A percentile compares a stretch with the other conserved stretches of the same genome.
These are phyloP conservation scores for Yamadazyma akitaensis DNA, from an alignment of 805 yeast species.

Conservation along the genomic window DNA sequence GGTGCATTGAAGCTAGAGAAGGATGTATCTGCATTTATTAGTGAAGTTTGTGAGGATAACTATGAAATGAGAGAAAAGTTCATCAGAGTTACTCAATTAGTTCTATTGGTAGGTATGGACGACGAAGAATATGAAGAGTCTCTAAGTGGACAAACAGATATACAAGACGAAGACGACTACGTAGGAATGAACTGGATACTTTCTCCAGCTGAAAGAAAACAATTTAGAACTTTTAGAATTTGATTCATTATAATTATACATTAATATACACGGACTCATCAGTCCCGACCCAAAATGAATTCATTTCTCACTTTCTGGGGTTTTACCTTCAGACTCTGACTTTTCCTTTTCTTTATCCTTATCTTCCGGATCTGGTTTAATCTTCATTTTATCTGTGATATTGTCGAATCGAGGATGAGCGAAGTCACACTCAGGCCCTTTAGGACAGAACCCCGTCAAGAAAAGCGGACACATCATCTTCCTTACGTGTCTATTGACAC, in stretches of 20 bases:
- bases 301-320: neutral
- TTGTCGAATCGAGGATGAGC: conserved; percentile 80
- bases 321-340: conserved; percentile 1
- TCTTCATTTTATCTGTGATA: conserved; percentile 38
- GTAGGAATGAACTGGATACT: conserved; percentile 62
- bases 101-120: conserved; percentile 78
- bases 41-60: conserved; percentile 66
- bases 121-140: conserved; percentile 51
- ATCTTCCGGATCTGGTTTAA: conserved; percentile 40
- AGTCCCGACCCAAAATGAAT: neutral
- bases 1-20: conserved; percentile 84
- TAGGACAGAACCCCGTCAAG: conserved; percentile 89
- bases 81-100: conserved; percentile 77
- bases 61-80: conserved; percentile 78
- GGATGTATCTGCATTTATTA: conserved; percentile 71
- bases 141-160: conserved; percentile 8
- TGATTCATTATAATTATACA: conserved; percentile 16
- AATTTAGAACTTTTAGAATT: conserved; percentile 56
- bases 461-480: conserved; percentile 74
- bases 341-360: conserved; percentile 17
- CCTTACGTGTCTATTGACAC: conserved; percentile 77
- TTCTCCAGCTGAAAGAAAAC: conserved; percentile 69
- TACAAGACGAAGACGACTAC: conserved; percentile 18
- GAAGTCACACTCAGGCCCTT: conserved; percentile 72
- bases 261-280: neutral